These are phyloP conservation scores for Solanum neorickii DNA, from an alignment of 257 asterid species.

Conservation along the genomic window DNA sequence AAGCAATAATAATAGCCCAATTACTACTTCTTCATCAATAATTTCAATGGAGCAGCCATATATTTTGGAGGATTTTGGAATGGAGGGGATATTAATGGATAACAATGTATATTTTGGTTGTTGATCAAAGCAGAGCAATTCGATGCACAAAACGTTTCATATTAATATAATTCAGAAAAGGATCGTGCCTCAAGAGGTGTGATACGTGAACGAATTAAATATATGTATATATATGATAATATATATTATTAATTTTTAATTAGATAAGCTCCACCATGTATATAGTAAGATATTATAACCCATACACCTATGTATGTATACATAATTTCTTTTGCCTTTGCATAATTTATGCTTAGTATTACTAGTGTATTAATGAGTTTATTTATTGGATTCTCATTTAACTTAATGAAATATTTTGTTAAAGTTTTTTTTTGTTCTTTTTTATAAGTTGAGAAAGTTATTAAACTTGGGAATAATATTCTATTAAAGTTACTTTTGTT, in stretches of 20 bases:
- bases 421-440: not conserved
- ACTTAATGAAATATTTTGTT: not conserved
- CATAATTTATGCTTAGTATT: not conserved
- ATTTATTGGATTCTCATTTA: not conserved
- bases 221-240: not conserved
- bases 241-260: not conserved
- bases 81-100: conserved; percentile 15
- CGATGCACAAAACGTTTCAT: not conserved
- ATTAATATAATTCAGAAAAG: not conserved
- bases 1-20: conserved; percentile 33
- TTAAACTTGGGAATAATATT: not conserved
- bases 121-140: not conserved
- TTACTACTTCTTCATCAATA: conserved; percentile 15
- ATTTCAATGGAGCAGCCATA: conserved; percentile 17
- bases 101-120: conserved; percentile 20
- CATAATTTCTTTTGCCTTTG: not conserved
- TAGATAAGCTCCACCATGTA: not conserved
- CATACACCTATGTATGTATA: not conserved
- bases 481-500: not conserved
- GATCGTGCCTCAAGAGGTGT: not conserved
- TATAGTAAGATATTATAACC: not conserved
- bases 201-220: not conserved
- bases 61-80: conserved; percentile 30
- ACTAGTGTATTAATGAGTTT: not conserved
- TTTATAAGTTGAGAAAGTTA: not conserved